Evolutionary conservation across 805 yeast genomes (phyloP).

Genomic region (Diddensiella santjacobensis): DNA sequence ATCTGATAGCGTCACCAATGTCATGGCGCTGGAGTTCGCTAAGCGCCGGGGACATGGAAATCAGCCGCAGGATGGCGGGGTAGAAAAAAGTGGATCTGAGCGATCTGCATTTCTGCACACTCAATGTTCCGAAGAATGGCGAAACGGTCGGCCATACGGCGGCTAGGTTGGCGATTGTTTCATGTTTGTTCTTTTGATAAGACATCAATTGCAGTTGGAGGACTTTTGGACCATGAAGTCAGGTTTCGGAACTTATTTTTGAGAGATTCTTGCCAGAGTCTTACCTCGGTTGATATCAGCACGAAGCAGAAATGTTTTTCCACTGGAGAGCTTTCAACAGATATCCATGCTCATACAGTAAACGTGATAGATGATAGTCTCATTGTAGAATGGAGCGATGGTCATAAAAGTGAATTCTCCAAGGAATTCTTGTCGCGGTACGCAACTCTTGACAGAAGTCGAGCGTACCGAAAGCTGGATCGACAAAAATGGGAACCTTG

Average conservation of each 20-base stretch:
- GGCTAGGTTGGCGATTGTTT: neutral
- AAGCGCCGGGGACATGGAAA: neutral
- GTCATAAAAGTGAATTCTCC: constrained; percentile 43
- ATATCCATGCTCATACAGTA: constrained; percentile 35
- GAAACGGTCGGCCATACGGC: neutral
- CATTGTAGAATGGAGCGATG: constrained; percentile 48
- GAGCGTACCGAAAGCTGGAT: constrained; percentile 34
- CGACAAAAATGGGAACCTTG: constrained; percentile 24
- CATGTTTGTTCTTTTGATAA: constrained; percentile 15
- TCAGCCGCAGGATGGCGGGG: neutral
- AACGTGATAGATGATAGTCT: constrained; percentile 33
- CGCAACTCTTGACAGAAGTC: constrained; percentile 35
- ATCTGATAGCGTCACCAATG: too few relatives aligned
- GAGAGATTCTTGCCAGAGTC: constrained; percentile 57
- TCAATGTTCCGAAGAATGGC: too few relatives aligned
- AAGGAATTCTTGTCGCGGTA: constrained; percentile 45
- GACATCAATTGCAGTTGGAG: constrained; percentile 13
- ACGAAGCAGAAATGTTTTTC: constrained; percentile 63
- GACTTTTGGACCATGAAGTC: constrained; percentile 14
- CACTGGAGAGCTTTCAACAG: constrained; percentile 42
- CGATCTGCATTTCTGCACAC: too few relatives aligned
- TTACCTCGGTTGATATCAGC: constrained; percentile 47
- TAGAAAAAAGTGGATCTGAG: too few relatives aligned
- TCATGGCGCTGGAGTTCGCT: too few relatives aligned
- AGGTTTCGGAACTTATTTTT: constrained; percentile 40